These are phyloP conservation scores for Stagonosporopsis chrysanthemi DNA, from an alignment of 2,329 filamentous ascomycete species.

Conservation along the genomic window DNA sequence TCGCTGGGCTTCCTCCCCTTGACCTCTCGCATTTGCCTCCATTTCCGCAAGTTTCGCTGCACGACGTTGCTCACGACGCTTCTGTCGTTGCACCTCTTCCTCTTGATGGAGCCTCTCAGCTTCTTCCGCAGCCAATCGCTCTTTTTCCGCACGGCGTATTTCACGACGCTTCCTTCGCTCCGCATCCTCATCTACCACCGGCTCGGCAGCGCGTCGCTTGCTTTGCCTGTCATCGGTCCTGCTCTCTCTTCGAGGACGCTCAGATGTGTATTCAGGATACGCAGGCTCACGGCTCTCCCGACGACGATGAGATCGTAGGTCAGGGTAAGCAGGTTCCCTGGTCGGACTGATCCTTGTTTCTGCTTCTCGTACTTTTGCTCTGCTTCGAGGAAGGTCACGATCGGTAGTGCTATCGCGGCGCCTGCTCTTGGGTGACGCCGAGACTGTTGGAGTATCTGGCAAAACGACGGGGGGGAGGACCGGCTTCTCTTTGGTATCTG, in stretches of 20 bases:
- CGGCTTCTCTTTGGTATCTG: conserved; percentile 38
- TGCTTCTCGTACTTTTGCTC: conserved; percentile 30
- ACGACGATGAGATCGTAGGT: conserved; percentile 37
- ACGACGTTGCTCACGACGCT: conserved; percentile 40
- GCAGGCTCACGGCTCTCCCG: conserved; percentile 39
- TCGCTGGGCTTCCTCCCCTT: conserved; percentile 32
- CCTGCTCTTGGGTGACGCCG: conserved; percentile 33
- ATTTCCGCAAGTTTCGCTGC: conserved; percentile 36
- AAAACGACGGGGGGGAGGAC: conserved; percentile 25
- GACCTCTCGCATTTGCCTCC: conserved; percentile 27
- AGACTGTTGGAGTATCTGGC: conserved; percentile 31
- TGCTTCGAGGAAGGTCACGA: conserved; percentile 33
- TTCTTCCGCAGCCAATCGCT: conserved; percentile 37
- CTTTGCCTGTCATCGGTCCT: conserved; percentile 38
- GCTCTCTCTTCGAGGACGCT: conserved; percentile 34
- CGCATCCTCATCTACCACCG: conserved; percentile 36
- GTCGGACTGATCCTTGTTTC: conserved; percentile 25
- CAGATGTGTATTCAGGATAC: conserved; percentile 39
- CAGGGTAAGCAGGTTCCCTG: conserved; percentile 38
- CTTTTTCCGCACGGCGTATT: conserved; percentile 38
- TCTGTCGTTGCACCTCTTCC: conserved; percentile 34
- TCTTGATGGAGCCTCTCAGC: conserved; percentile 31
- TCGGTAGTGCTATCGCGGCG: conserved; percentile 46
- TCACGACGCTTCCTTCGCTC: conserved; percentile 40
- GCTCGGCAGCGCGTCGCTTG: conserved; percentile 38